Evolutionary conservation across 768 basidiomycete genomes (phyloP).

Genomic region (Candolleomyces efflorescens): DNA sequence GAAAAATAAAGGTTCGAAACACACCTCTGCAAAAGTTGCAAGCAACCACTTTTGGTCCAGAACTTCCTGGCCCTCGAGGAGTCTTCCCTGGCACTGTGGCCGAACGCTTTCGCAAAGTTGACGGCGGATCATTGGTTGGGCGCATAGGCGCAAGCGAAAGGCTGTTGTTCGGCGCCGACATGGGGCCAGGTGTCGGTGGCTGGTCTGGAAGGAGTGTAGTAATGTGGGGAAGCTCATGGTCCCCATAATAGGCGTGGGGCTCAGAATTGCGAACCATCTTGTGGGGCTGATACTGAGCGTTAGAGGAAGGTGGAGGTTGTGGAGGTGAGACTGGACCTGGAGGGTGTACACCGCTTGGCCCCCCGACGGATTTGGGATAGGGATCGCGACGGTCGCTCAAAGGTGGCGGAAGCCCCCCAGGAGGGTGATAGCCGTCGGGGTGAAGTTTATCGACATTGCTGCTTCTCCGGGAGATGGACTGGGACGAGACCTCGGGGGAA

Average conservation of each 20-base stretch:
- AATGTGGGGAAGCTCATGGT: conserved; percentile 68
- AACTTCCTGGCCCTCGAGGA: conserved; percentile 53
- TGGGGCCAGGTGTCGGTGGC: conserved; percentile 52
- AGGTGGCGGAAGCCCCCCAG: conserved; percentile 30
- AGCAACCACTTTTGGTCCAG: conserved; percentile 82
- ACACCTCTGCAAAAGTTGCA: conserved; percentile 87
- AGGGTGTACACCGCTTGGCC: neutral
- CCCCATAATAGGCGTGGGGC: conserved; percentile 38
- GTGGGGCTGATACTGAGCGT: conserved; percentile 19
- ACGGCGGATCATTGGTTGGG: conserved; percentile 63
- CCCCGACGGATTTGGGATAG: conserved; percentile 1
- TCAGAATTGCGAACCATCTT: conserved; percentile 9
- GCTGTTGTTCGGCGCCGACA: conserved; percentile 46
- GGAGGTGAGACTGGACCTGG: conserved; percentile 26
- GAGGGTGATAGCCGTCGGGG: conserved; percentile 32
- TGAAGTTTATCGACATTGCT: conserved; percentile 44
- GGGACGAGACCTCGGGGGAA: conserved; percentile 53
- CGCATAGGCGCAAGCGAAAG: conserved; percentile 55
- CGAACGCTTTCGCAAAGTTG: conserved; percentile 64
- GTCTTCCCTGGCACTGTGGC: conserved; percentile 64
- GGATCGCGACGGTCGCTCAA: conserved; percentile 44
- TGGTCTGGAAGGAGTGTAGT: conserved; percentile 57
- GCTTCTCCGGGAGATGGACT: conserved; percentile 42
- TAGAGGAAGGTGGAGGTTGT: conserved; percentile 6
- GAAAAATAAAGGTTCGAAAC: conserved; percentile 18